Base-by-base conservation (phyloP, 176 grass and related monocot genomes). In the Carex littledalei region DNA sequence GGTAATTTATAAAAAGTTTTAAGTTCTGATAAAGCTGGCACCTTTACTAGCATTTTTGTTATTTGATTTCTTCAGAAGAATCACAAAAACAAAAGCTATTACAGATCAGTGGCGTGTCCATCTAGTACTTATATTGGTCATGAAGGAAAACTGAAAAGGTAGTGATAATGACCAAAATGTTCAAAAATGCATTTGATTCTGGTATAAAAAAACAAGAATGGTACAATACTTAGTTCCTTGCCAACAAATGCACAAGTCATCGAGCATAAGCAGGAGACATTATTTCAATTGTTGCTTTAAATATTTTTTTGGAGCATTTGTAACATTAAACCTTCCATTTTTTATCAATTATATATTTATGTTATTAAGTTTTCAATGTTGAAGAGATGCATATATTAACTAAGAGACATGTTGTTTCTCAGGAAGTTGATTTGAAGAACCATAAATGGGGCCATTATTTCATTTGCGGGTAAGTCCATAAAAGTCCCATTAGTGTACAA, bases 361-460 rank as follows among this genome's bases (percentile, higher is more conserved):
- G 63, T 63, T 69, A 15, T 52, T 67, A 64, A 63, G 24, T 60
- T 53, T 49, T 43, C 45, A 22, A 34, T 7, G 18, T 41, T 71
- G 45, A 54, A 76, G 68, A 76, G 18, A 50, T 54, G 11, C 18
- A 45, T 77, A 77, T 21, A 77, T 31, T 1, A 4, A 32, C 47
- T 55, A 62, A 9, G 81, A 49, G n/a, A 63, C 43, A 47, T 82
- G 10, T 86, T 91, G 67, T 2, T 84, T 21, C 45, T 56, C 93
- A 98, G 96, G 93, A 92, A 90, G 84, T 98, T 84, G 96, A 98
- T 88, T 73, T 94, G 69, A 98, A 94, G 85, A 94, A 95, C 61
- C 96, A 98, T 84, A 94, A 90, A 83, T 98, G 96, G 96, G 96
- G 93, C 15, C 96, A 98, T 76, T 98, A 98, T 67, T 98, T 98